Base-by-base conservation (phyloP, 2,329 filamentous ascomycete genomes). In the Pezicula radicicola region DNA sequence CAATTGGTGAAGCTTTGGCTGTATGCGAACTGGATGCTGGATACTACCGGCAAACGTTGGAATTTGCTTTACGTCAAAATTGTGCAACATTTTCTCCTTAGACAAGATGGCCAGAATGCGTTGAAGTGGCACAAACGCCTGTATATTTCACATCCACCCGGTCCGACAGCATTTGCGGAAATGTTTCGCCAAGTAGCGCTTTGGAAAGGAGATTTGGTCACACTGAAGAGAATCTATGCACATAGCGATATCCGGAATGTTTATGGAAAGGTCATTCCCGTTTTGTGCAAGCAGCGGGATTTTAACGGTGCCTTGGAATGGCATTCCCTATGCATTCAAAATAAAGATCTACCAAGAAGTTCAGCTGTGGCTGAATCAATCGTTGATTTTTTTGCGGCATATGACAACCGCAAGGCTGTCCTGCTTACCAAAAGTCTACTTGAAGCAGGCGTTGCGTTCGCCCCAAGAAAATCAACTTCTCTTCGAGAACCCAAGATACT, bases 241-340 rank as follows among this genome's bases (percentile, higher is more conserved):
- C 51, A 66, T 10, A 63, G 66, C 10, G 55, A 64, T 5, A 63
- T 68, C 41, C 68, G 70, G 45, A 68, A 68, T 41, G 67, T 76
- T 8, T 80, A 80, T 56, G 62, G 62, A 3, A 65, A 63, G 21
- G 60, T 74, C n/a, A 68, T 80, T 25, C 64, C 70, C 15, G 55
- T 57, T 16, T 60, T 80, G 2, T 69, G 72, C 58, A 57, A 64
- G 6, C 61, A 64, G 35, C 66, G 70, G 21, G 58, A 69, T 37
- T 64, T 68, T 46, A 58, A 69, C 18, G 61, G 70, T 50, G 74
- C 75, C 28, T 59, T 75, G 8, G 62, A 64, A 16, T 76, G 78
- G 73, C 77, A 80, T 57, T 59, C 65, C 27, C 72, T 74, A 47
- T 60, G 80, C 9, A 49, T 74, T 18, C 54, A 63, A 21, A 63